Evolutionary conservation across 2,329 filamentous ascomycete species (phyloP), one percentile per base, ranked within the genome.

Genomic region (Pseudocercospora fijiensis): DNA sequence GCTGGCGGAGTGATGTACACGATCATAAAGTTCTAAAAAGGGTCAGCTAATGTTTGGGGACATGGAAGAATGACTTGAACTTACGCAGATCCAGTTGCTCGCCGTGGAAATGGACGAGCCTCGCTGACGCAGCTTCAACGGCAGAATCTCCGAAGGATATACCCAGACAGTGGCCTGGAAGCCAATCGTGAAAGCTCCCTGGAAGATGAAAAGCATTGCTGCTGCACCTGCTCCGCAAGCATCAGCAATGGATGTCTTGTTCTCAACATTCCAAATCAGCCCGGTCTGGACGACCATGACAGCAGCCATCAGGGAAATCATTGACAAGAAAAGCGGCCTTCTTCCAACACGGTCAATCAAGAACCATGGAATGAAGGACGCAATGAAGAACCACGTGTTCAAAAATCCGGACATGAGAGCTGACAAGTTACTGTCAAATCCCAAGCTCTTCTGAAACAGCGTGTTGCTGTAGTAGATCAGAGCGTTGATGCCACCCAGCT

Each of bases 1-100:
- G 86, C 84, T 6, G 85, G 81, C 0, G 86, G 86, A 0, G 86
- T 87, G 57, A 89, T 84, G 83, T 88, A 87, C 57, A 89, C 87
- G 24, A 89, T 85, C 72, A 88, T 78, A 75, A 88, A 88, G 75
- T 87, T 86, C 16, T 65, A 62, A 9, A 59, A 13, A 28, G 9
- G n/a, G 55, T 56, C 43, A 51, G 58, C 58, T 53, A n/a, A 30
- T 18, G 9, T 16, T 2, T 8, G 37, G 3, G 6, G 22, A 45
- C 9, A 27, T 5, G 45, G 3, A 22, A 18, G 30, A 13, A 20
- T 60, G 11, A 65, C n/a, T 16, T 16, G 9, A 7, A 49, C 61
- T 64, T 55, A 65, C 64, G 60, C 63, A 62, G 22, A 75, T 70
- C 67, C 74, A 76, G 43, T 77, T 75, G 10, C 70, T 69, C 1